Percentiles rank a stretch among this genome's conserved stretches.
phyloP scores from a whole-genome alignment of 2,329 filamentous ascomycete genomes.

The Calonectria ilicicola region DNA sequence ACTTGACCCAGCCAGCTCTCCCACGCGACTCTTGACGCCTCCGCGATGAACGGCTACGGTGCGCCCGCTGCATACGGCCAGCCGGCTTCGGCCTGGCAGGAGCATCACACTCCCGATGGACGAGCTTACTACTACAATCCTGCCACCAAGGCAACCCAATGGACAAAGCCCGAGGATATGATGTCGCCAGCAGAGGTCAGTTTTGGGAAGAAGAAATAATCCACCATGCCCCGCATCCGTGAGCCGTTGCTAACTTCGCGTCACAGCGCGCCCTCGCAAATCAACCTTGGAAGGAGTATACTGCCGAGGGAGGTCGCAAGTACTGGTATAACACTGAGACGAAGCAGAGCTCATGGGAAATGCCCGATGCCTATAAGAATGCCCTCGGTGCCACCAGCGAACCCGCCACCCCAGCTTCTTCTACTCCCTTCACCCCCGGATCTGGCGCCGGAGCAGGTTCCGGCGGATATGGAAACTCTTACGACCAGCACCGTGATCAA shows the following conservation, averaged over 20 bases:
- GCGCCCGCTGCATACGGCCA: slow-evolving; percentile 60
- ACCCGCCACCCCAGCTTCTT: slow-evolving; percentile 55
- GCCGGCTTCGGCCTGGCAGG: slow-evolving; percentile 77
- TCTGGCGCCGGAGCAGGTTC: slow-evolving; percentile 27
- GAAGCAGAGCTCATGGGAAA: slow-evolving; percentile 93
- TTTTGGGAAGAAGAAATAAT: too few relatives aligned
- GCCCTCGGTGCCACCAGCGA: slow-evolving; percentile 72
- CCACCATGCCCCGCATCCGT: background rate
- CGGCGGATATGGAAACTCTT: slow-evolving; percentile 50
- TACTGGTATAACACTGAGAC: slow-evolving; percentile 97
- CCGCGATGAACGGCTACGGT: slow-evolving; percentile 69
- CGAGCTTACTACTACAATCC: slow-evolving; percentile 93
- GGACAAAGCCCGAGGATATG: slow-evolving; percentile 92
- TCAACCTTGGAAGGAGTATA: slow-evolving; percentile 94
- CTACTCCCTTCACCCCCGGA: slow-evolving; percentile 57
- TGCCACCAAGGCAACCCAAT: slow-evolving; percentile 88
- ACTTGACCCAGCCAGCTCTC: background rate
- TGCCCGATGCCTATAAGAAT: slow-evolving; percentile 85
- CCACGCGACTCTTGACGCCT: background rate
- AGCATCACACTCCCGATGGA: slow-evolving; percentile 84
- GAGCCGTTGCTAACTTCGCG: slow-evolving; percentile 24
- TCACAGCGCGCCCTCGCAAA: slow-evolving; percentile 80
- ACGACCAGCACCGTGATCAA: slow-evolving; percentile 54
- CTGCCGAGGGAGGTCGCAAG: slow-evolving; percentile 84
- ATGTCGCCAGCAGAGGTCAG: slow-evolving; percentile 85